Evolutionary conservation across 768 basidiomycete genomes (phyloP).

Genomic region (Pholiota microspora): DNA sequence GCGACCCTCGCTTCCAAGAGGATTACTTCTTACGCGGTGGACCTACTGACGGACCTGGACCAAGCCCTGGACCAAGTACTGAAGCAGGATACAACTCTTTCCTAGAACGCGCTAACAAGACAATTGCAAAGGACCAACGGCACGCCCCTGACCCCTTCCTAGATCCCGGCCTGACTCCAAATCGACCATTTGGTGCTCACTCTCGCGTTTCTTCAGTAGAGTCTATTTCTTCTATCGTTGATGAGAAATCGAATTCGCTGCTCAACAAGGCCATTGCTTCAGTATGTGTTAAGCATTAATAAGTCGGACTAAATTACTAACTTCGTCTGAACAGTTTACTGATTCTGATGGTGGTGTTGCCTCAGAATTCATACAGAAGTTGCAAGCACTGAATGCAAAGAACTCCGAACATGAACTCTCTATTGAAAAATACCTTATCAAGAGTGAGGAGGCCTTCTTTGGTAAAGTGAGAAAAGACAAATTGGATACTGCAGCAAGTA

Average conservation of each 20-base stretch:
- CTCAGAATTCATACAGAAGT: slow-evolving; percentile 81
- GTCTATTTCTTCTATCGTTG: slow-evolving; percentile 87
- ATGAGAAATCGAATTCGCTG: slow-evolving; percentile 88
- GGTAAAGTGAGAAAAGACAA: slow-evolving; percentile 87
- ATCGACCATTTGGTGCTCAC: slow-evolving; percentile 75
- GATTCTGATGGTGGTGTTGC: slow-evolving; percentile 93
- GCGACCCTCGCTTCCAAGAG: slow-evolving; percentile 57
- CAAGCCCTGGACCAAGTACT: slow-evolving; percentile 22
- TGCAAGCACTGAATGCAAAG: slow-evolving; percentile 74
- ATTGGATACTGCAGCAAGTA: slow-evolving; percentile 77
- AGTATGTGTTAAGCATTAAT: slow-evolving; percentile 39
- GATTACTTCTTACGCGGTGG: slow-evolving; percentile 49
- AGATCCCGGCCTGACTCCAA: slow-evolving; percentile 57
- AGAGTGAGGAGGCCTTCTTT: slow-evolving; percentile 94
- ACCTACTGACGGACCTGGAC: slow-evolving; percentile 30
- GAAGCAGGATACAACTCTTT: slow-evolving; percentile 67
- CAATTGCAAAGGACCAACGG: slow-evolving; percentile 77
- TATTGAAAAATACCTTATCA: slow-evolving; percentile 86
- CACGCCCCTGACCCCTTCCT: slow-evolving; percentile 86
- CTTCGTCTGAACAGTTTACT: slow-evolving; percentile 63
- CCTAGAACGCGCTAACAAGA: slow-evolving; percentile 80
- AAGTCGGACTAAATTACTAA: neutral
- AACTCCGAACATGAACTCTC: slow-evolving; percentile 91
- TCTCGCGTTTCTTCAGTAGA: slow-evolving; percentile 85
- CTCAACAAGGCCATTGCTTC: slow-evolving; percentile 92